Base-by-base conservation (phyloP, 768 basidiomycete species). In the Suillus occidentalis region DNA sequence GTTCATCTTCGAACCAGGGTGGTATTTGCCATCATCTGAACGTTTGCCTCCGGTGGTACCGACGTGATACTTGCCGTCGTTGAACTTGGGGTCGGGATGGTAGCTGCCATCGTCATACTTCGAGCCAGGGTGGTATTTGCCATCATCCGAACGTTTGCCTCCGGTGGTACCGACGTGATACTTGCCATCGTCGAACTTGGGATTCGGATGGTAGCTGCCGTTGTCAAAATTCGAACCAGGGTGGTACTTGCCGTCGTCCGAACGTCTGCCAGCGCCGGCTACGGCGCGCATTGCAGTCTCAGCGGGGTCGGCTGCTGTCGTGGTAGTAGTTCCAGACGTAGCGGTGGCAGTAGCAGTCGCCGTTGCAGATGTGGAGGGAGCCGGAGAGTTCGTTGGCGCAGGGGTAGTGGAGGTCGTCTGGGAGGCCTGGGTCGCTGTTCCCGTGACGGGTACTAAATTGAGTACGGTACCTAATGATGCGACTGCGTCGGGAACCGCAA, bases 21-120 rank as follows among this genome's bases (percentile, higher is more conserved):
- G 36, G 18, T 60, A 60, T 22, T 16, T 22, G 13, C 56, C 62
- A 20, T 62, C 37, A 16, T 62, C 62, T 12, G n/a, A 59, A 25
- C 47, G 34, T 25, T 57, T 63, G 18, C 20, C 62, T 34, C 37
- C 45, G 2, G 14, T 36, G 5, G 61, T 3, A 34, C 31, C 1
- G 28, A 31, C 28, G 20, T 53, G 61, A 28, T 64, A 64, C 59
- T 62, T 34, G 25, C 63, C 63, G n/a, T 64, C 36, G 34, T 64
- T 8, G 53, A 47, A 49, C n/a, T 40, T 31, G 60, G 66, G 40
- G 60, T 69, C 25, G 49, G 61, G 6, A 40, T 69, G 20, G 65
- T 65, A 49, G 31, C 43, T 22, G 1, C 55, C 42, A 14, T 34
- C 57, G 25, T 55, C 40, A 22, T 28, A 39, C 37, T 5, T 58